Evolutionary conservation across 2,329 filamentous ascomycete genomes (phyloP), one percentile per base, ranked within the genome.

Genomic region (Trichocomaceae sp.): DNA sequence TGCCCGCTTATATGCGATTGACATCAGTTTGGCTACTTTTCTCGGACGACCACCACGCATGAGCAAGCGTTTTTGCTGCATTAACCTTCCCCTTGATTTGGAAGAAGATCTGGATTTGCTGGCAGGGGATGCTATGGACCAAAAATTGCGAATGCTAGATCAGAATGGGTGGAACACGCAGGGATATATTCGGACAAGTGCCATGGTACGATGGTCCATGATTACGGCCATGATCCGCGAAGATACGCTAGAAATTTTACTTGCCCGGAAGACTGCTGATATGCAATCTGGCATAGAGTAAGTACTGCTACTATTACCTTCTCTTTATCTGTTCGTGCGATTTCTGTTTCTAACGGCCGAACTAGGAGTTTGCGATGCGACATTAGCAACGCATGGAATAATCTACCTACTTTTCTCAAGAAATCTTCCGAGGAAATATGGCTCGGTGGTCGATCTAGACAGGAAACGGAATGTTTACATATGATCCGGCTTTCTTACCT

Each of bases 21-120:
- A 49, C n/a, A 49, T 49, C 19, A 37, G 47, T 20, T 49, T 49
- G 22, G 47, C 47, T 15, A 29, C 33, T 2, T 49, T 49, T 49
- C 10, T 49, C 12, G 47, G 47, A 5, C 47, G 47, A 10, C 47
- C 47, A 5, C 47, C 47, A 2, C 47, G 47, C 6, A 19, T 49
- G 31, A 49, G 47, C 37, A 49, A 37, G 26, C 47, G 29, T 1
- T 49, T 49, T 49, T 49, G 29, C 19, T 49, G 15, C n/a, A 22
- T 35, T 12, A 37, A 22, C n/a, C 33, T 49, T n/a, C 47, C 47
- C 13, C 29, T 49, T 2, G 47, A 49, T 12, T 9, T 33, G 2
- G 29, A 33, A 2, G 7, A 10, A 9, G 23, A 26, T 26, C 23
- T 26, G 7, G 4, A 26, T 26, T 26, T 26, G 23, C 23, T 26